Evolutionary conservation across 257 asterid species (phyloP).

Genomic region (Penstemon barbatus): DNA sequence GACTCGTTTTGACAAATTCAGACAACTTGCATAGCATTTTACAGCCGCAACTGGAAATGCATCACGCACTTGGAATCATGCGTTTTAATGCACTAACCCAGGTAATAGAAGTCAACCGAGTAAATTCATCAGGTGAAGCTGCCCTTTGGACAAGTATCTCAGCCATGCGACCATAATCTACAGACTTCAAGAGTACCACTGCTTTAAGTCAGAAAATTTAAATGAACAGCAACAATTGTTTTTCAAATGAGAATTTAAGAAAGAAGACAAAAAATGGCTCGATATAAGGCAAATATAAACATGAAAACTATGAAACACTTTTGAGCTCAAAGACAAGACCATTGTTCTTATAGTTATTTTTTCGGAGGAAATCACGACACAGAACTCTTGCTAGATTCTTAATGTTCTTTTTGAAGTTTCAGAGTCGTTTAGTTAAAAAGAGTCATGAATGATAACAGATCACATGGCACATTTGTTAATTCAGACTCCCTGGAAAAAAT

Average conservation of each 20-base stretch:
- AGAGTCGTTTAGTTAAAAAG: too few relatives aligned
- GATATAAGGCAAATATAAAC: conserved; percentile 11
- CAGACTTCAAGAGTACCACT: conserved; percentile 72
- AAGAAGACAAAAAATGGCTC: conserved; percentile 14
- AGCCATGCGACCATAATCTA: conserved; percentile 99
- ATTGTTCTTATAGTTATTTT: neutral
- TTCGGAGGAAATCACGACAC: too few relatives aligned
- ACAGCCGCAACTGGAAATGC: conserved; percentile 25
- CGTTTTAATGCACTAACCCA: conserved; percentile 61
- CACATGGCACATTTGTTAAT: too few relatives aligned
- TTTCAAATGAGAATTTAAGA: neutral
- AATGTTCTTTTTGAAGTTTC: too few relatives aligned
- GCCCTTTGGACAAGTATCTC: conserved; percentile 98
- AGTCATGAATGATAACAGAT: too few relatives aligned
- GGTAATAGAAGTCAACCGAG: conserved; percentile 91
- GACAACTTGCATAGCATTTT: neutral
- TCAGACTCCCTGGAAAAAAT: too few relatives aligned
- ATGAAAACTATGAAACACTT: conserved; percentile 14
- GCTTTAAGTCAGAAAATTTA: conserved; percentile 36
- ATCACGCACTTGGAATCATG: conserved; percentile 14
- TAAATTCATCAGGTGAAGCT: conserved; percentile 89
- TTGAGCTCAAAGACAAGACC: conserved; percentile 18
- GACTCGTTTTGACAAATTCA: conserved; percentile 25
- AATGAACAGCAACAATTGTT: conserved; percentile 23
- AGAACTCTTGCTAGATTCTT: too few relatives aligned